phyloP scores from a whole-genome alignment of 352 stramenopile species.

The Phytophthora ramorum region DNA sequence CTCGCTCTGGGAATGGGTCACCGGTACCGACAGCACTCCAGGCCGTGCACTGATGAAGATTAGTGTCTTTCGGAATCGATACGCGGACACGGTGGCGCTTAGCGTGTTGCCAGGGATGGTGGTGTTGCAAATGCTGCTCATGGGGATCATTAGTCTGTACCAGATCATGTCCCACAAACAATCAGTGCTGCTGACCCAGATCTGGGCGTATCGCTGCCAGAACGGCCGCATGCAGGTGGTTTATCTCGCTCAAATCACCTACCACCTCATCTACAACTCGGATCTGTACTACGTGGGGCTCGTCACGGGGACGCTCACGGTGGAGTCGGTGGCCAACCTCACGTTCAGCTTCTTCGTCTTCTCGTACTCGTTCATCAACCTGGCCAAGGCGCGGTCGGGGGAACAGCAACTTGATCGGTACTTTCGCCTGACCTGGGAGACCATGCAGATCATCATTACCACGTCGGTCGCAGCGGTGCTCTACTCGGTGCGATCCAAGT shows the following conservation, averaged over 20 bases:
- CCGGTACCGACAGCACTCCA: neutral
- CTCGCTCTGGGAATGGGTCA: slow-evolving; percentile 39
- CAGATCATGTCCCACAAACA: slow-evolving; percentile 37
- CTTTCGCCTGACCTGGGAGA: slow-evolving; percentile 40
- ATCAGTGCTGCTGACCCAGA: neutral
- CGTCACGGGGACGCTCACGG: slow-evolving; percentile 29
- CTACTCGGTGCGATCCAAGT: slow-evolving; percentile 20
- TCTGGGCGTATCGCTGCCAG: slow-evolving; percentile 1
- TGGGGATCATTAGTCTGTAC: slow-evolving; percentile 33
- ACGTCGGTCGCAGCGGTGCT: slow-evolving; percentile 14
- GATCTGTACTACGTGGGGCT: slow-evolving; percentile 32
- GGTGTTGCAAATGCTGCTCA: slow-evolving; percentile 27
- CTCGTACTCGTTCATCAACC: slow-evolving; percentile 35
- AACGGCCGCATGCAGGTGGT: slow-evolving; percentile 33
- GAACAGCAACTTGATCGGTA: slow-evolving; percentile 43
- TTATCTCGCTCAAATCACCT: slow-evolving; percentile 27
- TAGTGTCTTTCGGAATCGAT: slow-evolving; percentile 23
- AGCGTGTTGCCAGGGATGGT: slow-evolving; percentile 26
- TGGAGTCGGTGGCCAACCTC: slow-evolving; percentile 30
- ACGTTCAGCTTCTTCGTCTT: slow-evolving; percentile 33
- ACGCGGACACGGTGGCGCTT: slow-evolving; percentile 14
- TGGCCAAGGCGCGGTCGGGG: slow-evolving; percentile 30
- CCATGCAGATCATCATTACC: slow-evolving; percentile 27
- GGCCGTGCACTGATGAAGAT: slow-evolving; percentile 16
- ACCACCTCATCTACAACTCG: slow-evolving; percentile 26